Evolutionary conservation across 768 basidiomycete genomes (phyloP).

Genomic region (Amanita molliuscula): DNA sequence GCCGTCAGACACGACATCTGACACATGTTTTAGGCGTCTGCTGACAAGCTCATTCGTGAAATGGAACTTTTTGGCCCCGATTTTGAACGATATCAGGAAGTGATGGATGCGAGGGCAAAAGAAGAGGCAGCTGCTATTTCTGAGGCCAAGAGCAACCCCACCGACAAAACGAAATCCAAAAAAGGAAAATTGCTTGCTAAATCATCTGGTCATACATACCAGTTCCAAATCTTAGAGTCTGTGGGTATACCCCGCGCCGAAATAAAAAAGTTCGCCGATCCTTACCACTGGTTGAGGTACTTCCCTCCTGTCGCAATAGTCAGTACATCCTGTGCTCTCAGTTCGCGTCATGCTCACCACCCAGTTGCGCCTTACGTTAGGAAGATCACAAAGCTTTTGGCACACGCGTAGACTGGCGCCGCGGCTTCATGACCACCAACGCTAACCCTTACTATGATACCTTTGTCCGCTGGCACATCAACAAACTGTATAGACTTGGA

Average conservation of each 20-base stretch:
- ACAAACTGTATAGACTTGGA: conserved; percentile 75
- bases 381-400: conserved; percentile 79
- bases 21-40: conserved; percentile 54
- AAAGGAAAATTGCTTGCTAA: conserved; percentile 95
- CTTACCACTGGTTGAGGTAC: conserved; percentile 84
- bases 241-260: conserved; percentile 82
- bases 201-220: conserved; percentile 87
- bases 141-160: conserved; percentile 12
- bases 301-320: conserved; percentile 95
- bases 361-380: conserved; percentile 11
- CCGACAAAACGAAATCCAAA: conserved; percentile 67
- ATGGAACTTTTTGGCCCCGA: conserved; percentile 92
- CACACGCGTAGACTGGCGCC: conserved; percentile 96
- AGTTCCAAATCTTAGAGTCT: conserved; percentile 98
- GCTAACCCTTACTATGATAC: conserved; percentile 96
- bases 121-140: conserved; percentile 30
- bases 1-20: neutral
- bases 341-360: neutral
- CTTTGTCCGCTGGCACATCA: conserved; percentile 97
- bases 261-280: conserved; percentile 95
- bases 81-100: conserved; percentile 61
- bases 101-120: conserved; percentile 34
- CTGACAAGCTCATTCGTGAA: conserved; percentile 96
- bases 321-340: conserved; percentile 17
- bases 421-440: conserved; percentile 88